A percentile compares a stretch with the other conserved stretches of the same genome.
phyloP scores from a whole-genome alignment of 495 filamentous ascomycete genomes.

The Daldinia loculata region DNA sequence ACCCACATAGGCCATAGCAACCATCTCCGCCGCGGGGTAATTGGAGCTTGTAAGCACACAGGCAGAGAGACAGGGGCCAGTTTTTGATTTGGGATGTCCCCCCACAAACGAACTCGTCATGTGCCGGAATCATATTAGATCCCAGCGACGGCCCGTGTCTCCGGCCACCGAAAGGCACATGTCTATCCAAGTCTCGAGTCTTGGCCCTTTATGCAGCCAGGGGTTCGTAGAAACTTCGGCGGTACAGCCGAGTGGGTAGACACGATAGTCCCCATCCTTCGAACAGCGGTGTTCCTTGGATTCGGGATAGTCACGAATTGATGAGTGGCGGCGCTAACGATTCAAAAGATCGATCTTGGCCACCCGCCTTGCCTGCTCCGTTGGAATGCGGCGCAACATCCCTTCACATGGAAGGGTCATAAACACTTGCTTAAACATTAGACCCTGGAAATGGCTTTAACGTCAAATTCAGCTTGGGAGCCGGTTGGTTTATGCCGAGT shows the following conservation, averaged over 20 bases:
- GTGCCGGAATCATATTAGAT: conserved; percentile 43
- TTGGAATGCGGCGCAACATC: conserved; percentile 32
- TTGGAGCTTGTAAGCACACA: conserved; percentile 39
- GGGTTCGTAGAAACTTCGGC: conserved; percentile 38
- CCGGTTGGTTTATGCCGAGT: conserved; percentile 32
- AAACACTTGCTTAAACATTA: conserved; percentile 12
- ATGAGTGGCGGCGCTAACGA: conserved; percentile 33
- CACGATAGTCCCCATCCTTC: conserved; percentile 30
- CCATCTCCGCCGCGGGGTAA: conserved; percentile 49
- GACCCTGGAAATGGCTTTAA: conserved; percentile 1
- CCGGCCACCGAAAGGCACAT: conserved; percentile 39
- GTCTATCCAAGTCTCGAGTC: conserved; percentile 3
- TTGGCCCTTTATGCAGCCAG: conserved; percentile 10
- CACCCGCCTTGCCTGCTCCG: conserved; percentile 13
- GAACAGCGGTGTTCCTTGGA: conserved; percentile 38
- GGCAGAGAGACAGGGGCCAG: conserved; percentile 24
- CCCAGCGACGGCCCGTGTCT: conserved; percentile 48
- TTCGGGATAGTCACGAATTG: conserved; percentile 42
- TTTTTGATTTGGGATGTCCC: conserved; percentile 29
- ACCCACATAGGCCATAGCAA: conserved; percentile 43
- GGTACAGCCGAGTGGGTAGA: conserved; percentile 37
- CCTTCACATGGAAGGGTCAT: conserved; percentile 14
- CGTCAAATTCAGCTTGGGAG: conserved; percentile 12
- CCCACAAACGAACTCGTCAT: conserved; percentile 43
- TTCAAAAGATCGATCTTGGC: conserved; percentile 40